Evolutionary conservation across 192 early-diverging fungal genomes (phyloP).

Genomic region (Pilaira anomala): DNA sequence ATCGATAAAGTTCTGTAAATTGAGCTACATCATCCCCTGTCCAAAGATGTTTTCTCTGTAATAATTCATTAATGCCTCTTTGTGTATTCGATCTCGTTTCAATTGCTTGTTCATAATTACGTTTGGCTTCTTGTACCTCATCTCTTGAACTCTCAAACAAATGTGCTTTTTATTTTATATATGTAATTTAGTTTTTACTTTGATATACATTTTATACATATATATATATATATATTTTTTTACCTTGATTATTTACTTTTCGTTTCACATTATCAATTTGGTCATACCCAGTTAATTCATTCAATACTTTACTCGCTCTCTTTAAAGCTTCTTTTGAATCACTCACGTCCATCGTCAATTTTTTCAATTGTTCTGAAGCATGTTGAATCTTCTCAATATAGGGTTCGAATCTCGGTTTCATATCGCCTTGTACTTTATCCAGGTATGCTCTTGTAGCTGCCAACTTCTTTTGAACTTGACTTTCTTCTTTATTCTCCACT

Average conservation of each 20-base stretch:
- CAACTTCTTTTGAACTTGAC: background rate
- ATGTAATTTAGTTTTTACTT: background rate
- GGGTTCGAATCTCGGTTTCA: conserved; percentile 8
- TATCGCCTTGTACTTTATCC: conserved; percentile 11
- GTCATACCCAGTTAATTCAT: conserved; percentile 70
- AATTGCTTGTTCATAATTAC: conserved; percentile 54
- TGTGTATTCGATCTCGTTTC: conserved; percentile 57
- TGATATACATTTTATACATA: background rate
- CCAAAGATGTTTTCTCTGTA: conserved; percentile 79
- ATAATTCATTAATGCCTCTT: conserved; percentile 71
- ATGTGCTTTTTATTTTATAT: conserved; percentile 21
- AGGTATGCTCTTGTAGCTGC: conserved; percentile 12
- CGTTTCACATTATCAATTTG: conserved; percentile 63
- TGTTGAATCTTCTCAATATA: conserved; percentile 6
- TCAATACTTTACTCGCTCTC: conserved; percentile 48
- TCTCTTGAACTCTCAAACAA: conserved; percentile 49
- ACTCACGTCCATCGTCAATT: conserved; percentile 18
- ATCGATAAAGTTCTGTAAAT: conserved; percentile 73
- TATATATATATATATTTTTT: background rate
- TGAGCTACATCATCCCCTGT: conserved; percentile 66
- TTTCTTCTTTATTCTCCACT: background rate
- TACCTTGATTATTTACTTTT: conserved; percentile 59
- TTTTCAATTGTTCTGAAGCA: conserved; percentile 15
- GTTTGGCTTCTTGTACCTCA: conserved; percentile 46
- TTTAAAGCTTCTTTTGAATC: conserved; percentile 34